phyloP scores from a whole-genome alignment of 2,329 filamentous ascomycete species.

The Mycosphaerella sp. region DNA sequence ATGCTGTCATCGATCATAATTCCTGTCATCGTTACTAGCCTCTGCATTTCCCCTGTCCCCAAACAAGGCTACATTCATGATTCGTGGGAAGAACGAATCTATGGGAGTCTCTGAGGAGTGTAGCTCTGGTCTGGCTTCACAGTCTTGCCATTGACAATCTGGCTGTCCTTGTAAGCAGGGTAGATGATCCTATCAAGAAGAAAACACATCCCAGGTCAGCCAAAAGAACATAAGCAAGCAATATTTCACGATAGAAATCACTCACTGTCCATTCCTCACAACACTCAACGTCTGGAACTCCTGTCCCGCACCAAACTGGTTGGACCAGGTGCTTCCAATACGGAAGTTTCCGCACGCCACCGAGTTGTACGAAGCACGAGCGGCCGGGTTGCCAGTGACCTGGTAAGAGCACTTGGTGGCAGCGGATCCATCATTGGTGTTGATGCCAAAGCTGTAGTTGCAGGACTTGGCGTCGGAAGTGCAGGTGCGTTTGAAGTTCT shows the following conservation, averaged over 20 bases:
- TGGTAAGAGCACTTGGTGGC: conserved; percentile 17
- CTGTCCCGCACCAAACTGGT: conserved; percentile 18
- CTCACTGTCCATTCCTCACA: conserved; percentile 13
- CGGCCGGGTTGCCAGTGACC: conserved; percentile 17
- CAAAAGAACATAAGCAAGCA: neutral
- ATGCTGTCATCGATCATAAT: neutral
- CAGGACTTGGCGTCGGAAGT: conserved; percentile 11
- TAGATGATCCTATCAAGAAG: conserved; percentile 11
- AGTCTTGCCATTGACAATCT: conserved; percentile 14
- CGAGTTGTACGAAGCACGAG: conserved; percentile 15
- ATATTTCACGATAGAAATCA: neutral
- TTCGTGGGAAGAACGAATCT: neutral
- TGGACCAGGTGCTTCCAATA: conserved; percentile 18
- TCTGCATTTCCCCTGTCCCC: neutral
- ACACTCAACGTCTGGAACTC: conserved; percentile 21
- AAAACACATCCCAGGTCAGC: neutral
- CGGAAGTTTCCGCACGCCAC: conserved; percentile 19
- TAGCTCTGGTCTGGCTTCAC: conserved; percentile 25
- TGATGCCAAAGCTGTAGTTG: conserved; percentile 20
- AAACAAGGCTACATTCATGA: too few species aligned
- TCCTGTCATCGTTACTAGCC: neutral
- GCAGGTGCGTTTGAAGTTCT: conserved; percentile 21
- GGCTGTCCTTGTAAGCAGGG: conserved; percentile 20
- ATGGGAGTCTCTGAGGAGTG: conserved; percentile 21
- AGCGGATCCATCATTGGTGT: conserved; percentile 16